A percentile compares a stretch with the other conserved stretches of the same genome.
Evolutionary conservation across 1,284 basidiomycete species (phyloP).

Genomic region (Chondrostereum purpureum): DNA sequence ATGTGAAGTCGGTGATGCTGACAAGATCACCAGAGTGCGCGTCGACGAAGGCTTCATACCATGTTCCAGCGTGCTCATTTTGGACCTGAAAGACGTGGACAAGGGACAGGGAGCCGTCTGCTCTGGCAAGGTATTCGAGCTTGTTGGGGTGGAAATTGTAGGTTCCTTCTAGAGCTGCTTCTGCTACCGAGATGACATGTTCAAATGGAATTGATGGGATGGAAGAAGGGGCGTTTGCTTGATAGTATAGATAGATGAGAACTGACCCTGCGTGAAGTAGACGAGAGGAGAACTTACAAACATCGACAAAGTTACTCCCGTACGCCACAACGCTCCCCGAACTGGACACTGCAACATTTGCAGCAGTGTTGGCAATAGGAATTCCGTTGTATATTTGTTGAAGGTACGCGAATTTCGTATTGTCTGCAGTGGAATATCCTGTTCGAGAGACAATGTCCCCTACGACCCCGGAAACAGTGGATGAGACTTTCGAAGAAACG

Average conservation of each 20-base stretch:
- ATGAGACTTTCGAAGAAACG: too few species aligned
- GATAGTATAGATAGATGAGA: constrained; percentile 2
- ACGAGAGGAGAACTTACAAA: constrained; percentile 15
- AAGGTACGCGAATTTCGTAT: constrained; percentile 22
- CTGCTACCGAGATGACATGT: constrained; percentile 32
- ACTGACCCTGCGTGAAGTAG: background rate
- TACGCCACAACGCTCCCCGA: constrained; percentile 24
- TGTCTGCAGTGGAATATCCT: constrained; percentile 20
- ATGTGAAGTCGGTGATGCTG: constrained; percentile 45
- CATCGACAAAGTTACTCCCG: constrained; percentile 30
- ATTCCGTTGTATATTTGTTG: constrained; percentile 29
- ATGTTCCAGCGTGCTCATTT: constrained; percentile 43
- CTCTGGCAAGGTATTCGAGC: constrained; percentile 38
- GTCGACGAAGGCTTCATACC: constrained; percentile 62
- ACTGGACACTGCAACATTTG: constrained; percentile 30
- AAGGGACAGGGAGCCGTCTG: constrained; percentile 42
- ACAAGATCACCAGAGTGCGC: constrained; percentile 45
- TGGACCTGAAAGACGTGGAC: constrained; percentile 52
- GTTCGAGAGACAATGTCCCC: constrained; percentile 19
- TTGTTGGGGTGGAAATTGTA: constrained; percentile 34
- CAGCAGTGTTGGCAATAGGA: constrained; percentile 31
- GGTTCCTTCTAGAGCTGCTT: constrained; percentile 33
- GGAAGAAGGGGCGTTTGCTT: constrained; percentile 28
- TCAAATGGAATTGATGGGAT: constrained; percentile 29
- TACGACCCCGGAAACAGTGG: too few species aligned